These are phyloP conservation scores for Lepidium didymum DNA, from an alignment of 345 rosid genomes.

Conservation along the genomic window DNA sequence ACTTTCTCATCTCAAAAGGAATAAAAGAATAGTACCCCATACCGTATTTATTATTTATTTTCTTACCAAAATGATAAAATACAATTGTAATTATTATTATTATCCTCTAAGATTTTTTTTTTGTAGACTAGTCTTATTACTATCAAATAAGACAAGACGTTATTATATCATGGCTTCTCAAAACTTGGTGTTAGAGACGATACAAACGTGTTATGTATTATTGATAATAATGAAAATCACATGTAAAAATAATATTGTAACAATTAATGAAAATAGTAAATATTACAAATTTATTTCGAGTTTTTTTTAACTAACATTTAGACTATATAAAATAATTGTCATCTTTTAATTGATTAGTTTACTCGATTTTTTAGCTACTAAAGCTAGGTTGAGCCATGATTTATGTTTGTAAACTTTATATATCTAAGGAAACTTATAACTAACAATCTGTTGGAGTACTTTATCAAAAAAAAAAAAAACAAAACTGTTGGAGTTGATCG, in stretches of 20 bases:
- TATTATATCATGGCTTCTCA: neutral
- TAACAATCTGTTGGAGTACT: too few relatives aligned
- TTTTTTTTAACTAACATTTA: neutral
- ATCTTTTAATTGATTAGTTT: too few relatives aligned
- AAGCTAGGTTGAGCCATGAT: too few relatives aligned
- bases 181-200: constrained; percentile 19
- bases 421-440: too few relatives aligned
- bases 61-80: neutral
- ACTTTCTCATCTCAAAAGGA: constrained; percentile 17
- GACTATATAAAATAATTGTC: too few relatives aligned
- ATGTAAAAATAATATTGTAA: neutral
- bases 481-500: too few relatives aligned
- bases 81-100: neutral
- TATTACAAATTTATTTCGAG: neutral
- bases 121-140: neutral
- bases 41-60: neutral
- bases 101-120: neutral
- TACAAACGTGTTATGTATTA: neutral
- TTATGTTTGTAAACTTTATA: too few relatives aligned
- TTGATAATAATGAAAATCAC: neutral
- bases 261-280: too few relatives aligned
- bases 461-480: too few relatives aligned
- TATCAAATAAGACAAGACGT: neutral
- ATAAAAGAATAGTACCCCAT: constrained; percentile 24
- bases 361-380: too few relatives aligned